Evolutionary conservation across 2,329 filamentous ascomycete species (phyloP), one percentile per base, ranked within the genome.

Genomic region (Periconia macrospinosa): DNA sequence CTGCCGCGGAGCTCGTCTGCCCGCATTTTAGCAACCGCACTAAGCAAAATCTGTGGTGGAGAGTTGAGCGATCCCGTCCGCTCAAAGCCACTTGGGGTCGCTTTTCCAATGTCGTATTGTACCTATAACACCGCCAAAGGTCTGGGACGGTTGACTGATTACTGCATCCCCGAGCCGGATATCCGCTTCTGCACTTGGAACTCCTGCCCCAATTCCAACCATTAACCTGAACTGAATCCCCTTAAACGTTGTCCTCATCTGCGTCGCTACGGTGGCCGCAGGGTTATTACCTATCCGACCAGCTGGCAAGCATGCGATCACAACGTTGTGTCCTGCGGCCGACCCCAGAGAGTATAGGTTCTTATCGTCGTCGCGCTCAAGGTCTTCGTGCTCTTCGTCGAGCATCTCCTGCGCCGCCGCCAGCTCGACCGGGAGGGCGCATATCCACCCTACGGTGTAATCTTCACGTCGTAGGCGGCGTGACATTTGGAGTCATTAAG

Each of bases 371-470:
- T 65, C 30, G 30, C 19, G n/a, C n/a, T n/a, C 23, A 8, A 8
- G 23, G 5, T 27, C n/a, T 3, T 14, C 47, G 48, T 72, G 61
- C 18, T 59, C 44, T 17, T 60, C 51, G 49, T 75, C 71, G 1
- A 75, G 61, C 60, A 72, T 63, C 14, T 55, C 60, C 45, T 58
- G 54, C 2, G 66, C 63, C 0, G 68, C 71, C 6, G 67, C 60
- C 40, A 67, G 62, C 54, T 75, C 71, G 41, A 64, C 45, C 2
- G 60, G 61, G 9, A 75, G 57, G 1, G 69, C 70, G 52, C 68
- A 68, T 7, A 75, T 53, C 71, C 70, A 75, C 42, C 62, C 69
- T 9, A 73, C 58, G 2, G 61, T 66, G 45, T 72, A 75, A 30
- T 55, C 58, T 9, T 53, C 48, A 50, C 44, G 50, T 23, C 20